A percentile compares a stretch with the other conserved stretches of the same genome.
phyloP scores from a whole-genome alignment of 176 grass and related monocot genomes.

The Themeda triandra region DNA sequence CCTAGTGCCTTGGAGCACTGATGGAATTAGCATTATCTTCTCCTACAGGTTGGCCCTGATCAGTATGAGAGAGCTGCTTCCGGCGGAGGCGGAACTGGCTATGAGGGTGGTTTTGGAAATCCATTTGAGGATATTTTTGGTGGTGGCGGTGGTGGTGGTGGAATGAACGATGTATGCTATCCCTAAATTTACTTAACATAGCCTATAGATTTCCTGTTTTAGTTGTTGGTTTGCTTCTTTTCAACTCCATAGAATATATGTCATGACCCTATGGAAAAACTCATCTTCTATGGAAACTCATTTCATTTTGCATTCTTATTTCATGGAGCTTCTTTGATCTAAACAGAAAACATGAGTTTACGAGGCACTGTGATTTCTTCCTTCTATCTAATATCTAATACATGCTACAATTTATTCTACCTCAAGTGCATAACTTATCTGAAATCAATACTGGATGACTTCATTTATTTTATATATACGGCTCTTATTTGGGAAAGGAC shows the following conservation, averaged over 20 bases:
- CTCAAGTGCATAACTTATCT: conserved; percentile 1
- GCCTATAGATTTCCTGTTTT: not conserved
- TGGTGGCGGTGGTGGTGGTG: conserved; percentile 43
- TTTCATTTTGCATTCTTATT: conserved; percentile 7
- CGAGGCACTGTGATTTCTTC: not conserved
- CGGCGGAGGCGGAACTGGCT: conserved; percentile 69
- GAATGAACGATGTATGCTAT: conserved; percentile 84
- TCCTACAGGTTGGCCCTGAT: conserved; percentile 75
- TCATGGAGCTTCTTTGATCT: conserved; percentile 3
- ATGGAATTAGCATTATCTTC: not conserved
- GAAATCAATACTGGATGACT: not conserved
- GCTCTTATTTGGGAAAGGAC: not conserved
- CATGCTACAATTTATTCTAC: not conserved
- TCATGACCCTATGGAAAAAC: not conserved
- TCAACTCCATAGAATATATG: not conserved
- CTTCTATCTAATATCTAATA: not conserved
- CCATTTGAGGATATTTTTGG: conserved; percentile 89
- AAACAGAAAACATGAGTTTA: not conserved
- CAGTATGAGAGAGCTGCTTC: conserved; percentile 82
- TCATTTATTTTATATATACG: not conserved
- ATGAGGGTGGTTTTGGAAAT: conserved; percentile 73
- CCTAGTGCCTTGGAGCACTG: not conserved
- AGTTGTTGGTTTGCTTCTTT: not conserved
- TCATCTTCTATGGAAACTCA: not conserved
- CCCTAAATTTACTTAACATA: not conserved